Percentiles rank a stretch among this genome's conserved stretches.
These are phyloP conservation scores for Thraustochytrium striatum DNA, from an alignment of 352 stramenopile species.

Conservation along the genomic window DNA sequence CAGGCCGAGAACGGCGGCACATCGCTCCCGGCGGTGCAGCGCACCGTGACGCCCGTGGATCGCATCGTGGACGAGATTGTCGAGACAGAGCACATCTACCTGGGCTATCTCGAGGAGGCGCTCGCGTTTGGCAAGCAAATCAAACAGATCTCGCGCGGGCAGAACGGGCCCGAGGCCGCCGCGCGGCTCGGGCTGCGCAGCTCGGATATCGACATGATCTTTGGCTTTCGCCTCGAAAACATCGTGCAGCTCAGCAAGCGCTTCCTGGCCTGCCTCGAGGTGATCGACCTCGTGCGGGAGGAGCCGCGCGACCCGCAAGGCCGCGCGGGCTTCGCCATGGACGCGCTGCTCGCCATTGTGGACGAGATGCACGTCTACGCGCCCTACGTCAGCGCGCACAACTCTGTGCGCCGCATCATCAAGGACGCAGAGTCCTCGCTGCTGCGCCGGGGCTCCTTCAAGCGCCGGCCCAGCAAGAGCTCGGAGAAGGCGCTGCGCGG, in stretches of 20 bases:
- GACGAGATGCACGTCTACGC: constrained; percentile 39
- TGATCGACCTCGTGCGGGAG: constrained; percentile 29
- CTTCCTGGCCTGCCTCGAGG: constrained; percentile 23
- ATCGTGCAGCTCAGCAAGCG: constrained; percentile 32
- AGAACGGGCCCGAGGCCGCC: constrained; percentile 3
- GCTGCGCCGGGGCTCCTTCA: not conserved
- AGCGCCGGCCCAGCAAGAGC: not conserved
- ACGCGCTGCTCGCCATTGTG: constrained; percentile 17
- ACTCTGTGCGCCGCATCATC: not conserved
- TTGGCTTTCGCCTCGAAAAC: constrained; percentile 44
- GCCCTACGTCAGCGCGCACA: constrained; percentile 35
- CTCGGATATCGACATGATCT: constrained; percentile 25
- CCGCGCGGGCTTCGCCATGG: not conserved
- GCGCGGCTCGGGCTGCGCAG: not conserved
- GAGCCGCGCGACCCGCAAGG: not conserved
- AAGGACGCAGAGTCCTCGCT: not conserved
- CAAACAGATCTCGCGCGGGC: constrained; percentile 4
- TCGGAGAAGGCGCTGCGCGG: not conserved
- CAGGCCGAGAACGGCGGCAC: not conserved
- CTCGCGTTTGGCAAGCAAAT: constrained; percentile 33
- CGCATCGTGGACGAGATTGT: constrained; percentile 41
- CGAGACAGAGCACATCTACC: constrained; percentile 29
- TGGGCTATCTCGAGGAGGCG: constrained; percentile 6
- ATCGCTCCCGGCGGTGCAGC: not conserved
- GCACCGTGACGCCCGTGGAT: not conserved